Percentiles rank a stretch among this genome's conserved stretches.
Evolutionary conservation across 2,329 filamentous ascomycete genomes (phyloP).

Genomic region (Stylonectria norvegica): DNA sequence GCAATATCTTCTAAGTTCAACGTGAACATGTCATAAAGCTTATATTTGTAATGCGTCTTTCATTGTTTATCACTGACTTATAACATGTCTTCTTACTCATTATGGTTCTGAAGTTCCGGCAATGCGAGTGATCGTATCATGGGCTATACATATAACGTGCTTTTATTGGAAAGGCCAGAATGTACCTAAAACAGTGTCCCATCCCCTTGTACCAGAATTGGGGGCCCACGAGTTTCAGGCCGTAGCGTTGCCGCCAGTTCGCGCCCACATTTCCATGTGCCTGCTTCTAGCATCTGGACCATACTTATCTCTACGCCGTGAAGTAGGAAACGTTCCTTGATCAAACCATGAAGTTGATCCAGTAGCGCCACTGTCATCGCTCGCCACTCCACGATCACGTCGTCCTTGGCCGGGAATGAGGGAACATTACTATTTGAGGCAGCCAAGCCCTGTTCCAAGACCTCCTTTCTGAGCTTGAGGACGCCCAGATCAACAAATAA

Average conservation of each 20-base stretch:
- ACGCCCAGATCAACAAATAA: conserved; percentile 61
- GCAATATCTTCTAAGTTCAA: no score
- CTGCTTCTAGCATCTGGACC: conserved; percentile 51
- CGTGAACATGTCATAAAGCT: no score
- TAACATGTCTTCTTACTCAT: no score
- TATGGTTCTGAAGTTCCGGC: no score
- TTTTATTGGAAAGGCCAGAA: no score
- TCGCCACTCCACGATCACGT: conserved; percentile 60
- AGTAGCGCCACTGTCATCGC: conserved; percentile 56
- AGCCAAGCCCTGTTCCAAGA: conserved; percentile 40
- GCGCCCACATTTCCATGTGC: conserved; percentile 64
- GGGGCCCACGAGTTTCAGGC: conserved; percentile 77
- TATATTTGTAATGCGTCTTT: no score
- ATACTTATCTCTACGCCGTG: conserved; percentile 39
- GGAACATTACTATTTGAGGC: conserved; percentile 43
- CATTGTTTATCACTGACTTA: no score
- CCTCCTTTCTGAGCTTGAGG: conserved; percentile 46
- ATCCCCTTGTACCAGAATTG: conserved; percentile 78
- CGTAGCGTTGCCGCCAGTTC: conserved; percentile 76
- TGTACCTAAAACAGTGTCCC: conserved; percentile 82
- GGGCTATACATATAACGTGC: no score
- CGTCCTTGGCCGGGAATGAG: conserved; percentile 51
- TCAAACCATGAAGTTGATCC: conserved; percentile 45
- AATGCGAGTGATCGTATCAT: no score
- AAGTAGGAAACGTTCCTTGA: conserved; percentile 35